Conservation (phyloP, 169 alveolate genomes). For the Neospora caninum region DNA sequence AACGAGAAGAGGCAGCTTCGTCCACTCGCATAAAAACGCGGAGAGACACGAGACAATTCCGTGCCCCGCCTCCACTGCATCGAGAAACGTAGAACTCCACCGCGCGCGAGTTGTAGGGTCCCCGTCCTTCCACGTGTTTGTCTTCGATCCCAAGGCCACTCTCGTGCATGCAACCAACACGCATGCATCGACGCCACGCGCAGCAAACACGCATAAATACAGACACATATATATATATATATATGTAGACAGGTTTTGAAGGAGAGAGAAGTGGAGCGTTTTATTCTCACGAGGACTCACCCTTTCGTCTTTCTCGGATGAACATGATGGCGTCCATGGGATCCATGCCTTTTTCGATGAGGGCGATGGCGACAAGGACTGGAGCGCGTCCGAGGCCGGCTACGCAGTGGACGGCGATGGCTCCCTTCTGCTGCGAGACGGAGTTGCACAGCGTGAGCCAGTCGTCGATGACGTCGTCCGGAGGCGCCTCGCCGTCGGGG, state of each 20-base stretch:
- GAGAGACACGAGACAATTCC: too few species aligned
- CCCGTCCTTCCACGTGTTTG: too few species aligned
- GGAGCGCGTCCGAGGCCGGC: slow-evolving; percentile 95
- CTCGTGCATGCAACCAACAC: too few species aligned
- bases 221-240: background rate
- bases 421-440: slow-evolving; percentile 66
- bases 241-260: background rate
- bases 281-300: background rate
- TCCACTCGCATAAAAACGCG: too few species aligned
- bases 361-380: slow-evolving; percentile 89
- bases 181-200: background rate
- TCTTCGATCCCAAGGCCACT: too few species aligned
- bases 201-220: background rate
- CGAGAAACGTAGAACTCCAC: too few species aligned
- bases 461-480: slow-evolving; percentile 80
- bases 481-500: slow-evolving; percentile 93
- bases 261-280: too few species aligned
- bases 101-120: too few species aligned
- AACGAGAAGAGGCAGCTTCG: too few species aligned
- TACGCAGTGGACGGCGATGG: slow-evolving; percentile 93
- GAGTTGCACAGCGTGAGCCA: slow-evolving; percentile 78
- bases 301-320: slow-evolving; percentile 88
- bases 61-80: too few species aligned
- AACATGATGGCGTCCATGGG: slow-evolving; percentile 89
- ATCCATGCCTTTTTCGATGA: slow-evolving; percentile 90